Percentiles rank a stretch among this genome's conserved stretches.
Conservation (phyloP, 2,329 filamentous ascomycete species). For the Amauroascus verrucosus region DNA sequence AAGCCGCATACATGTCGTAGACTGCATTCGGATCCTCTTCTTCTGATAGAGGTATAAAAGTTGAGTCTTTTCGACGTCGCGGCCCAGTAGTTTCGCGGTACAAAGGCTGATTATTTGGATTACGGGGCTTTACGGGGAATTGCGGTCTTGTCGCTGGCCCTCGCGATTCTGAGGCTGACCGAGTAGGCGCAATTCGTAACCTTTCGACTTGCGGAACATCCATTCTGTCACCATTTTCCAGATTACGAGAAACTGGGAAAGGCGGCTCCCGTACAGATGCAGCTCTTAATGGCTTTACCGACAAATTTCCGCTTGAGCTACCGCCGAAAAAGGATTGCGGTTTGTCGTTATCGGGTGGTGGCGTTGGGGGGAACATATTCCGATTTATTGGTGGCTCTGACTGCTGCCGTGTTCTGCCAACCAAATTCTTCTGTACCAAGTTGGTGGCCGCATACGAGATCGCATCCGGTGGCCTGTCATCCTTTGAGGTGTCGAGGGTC, state of each 20-base stretch:
- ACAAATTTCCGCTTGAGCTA: conserved; percentile 21
- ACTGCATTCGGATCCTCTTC: conserved; percentile 36
- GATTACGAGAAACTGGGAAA: conserved; percentile 24
- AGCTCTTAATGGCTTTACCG: conserved; percentile 36
- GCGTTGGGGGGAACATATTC: conserved; percentile 93
- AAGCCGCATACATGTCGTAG: conserved; percentile 59
- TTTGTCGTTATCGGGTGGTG: conserved; percentile 80
- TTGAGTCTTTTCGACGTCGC: conserved; percentile 20
- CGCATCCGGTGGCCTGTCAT: conserved; percentile 72
- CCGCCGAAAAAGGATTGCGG: conserved; percentile 19
- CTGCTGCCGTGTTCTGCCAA: conserved; percentile 65
- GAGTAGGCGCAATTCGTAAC: conserved; percentile 38
- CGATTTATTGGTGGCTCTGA: conserved; percentile 71
- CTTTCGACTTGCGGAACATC: conserved; percentile 27
- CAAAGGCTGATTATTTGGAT: conserved; percentile 20
- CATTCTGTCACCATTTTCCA: conserved; percentile 13
- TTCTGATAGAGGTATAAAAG: conserved; percentile 20
- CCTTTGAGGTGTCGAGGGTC: conserved; percentile 33
- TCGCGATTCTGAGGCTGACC: conserved; percentile 44
- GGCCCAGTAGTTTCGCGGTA: conserved; percentile 26
- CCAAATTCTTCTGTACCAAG: conserved; percentile 75
- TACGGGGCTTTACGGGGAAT: conserved; percentile 22
- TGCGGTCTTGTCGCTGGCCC: conserved; percentile 31
- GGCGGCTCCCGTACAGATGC: conserved; percentile 41
- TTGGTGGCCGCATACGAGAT: conserved; percentile 90